A percentile compares a stretch with the other conserved stretches of the same genome.
Evolutionary conservation across 371 early-diverging fungal species (phyloP).

Genomic region (Actinomortierella wolfii): DNA sequence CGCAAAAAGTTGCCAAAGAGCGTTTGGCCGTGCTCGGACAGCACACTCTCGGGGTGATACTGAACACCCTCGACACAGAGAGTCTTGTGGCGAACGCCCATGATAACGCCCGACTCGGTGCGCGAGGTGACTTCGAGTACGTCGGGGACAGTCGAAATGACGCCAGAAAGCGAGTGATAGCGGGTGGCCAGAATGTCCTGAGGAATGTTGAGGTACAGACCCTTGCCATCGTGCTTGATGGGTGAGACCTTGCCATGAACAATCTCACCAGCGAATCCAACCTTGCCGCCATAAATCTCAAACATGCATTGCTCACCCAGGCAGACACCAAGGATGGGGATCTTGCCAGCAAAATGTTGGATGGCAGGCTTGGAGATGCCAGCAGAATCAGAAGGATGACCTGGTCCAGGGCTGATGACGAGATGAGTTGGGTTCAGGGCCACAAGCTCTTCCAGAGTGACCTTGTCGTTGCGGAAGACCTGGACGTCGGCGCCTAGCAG

Average conservation of each 20-base stretch:
- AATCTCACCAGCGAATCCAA: conserved; percentile 90
- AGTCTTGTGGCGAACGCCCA: conserved; percentile 92
- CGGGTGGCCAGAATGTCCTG: conserved; percentile 88
- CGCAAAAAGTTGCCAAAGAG: conserved; percentile 89
- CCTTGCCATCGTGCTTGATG: conserved; percentile 88
- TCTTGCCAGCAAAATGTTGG: conserved; percentile 84
- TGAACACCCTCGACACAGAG: conserved; percentile 95
- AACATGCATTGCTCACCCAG: conserved; percentile 96
- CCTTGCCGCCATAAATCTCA: conserved; percentile 92
- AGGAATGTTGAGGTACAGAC: conserved; percentile 82
- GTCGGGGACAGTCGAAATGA: conserved; percentile 81
- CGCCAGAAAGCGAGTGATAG: conserved; percentile 95
- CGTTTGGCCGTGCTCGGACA: conserved; percentile 85
- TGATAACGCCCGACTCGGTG: conserved; percentile 86
- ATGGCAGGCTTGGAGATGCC: conserved; percentile 90
- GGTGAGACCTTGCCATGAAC: conserved; percentile 93
- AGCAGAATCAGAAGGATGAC: conserved; percentile 88
- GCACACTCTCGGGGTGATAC: conserved; percentile 96
- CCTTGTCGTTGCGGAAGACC: conserved; percentile 93
- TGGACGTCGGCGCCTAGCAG: conserved; percentile 89
- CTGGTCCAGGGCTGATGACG: conserved; percentile 96
- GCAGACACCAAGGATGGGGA: conserved; percentile 97
- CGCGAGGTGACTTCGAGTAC: conserved; percentile 84
- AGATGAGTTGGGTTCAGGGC: conserved; percentile 87
- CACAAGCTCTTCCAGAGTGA: conserved; percentile 81